These are phyloP conservation scores for Claviceps paspali DNA, from an alignment of 2,329 filamentous ascomycete genomes.

Conservation along the genomic window DNA sequence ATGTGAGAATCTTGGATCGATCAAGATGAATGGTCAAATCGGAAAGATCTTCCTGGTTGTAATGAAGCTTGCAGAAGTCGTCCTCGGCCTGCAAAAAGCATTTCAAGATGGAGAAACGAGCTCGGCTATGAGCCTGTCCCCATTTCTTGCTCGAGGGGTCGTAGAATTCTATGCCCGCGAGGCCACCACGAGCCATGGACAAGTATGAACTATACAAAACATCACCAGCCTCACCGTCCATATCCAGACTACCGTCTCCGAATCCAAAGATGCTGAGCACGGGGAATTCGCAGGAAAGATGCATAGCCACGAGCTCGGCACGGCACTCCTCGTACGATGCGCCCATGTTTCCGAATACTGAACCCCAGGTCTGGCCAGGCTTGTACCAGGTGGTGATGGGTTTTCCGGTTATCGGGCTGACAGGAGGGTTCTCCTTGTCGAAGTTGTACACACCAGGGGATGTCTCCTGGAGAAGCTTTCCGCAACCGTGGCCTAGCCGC, in stretches of 20 bases:
- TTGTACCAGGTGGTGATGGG: slow-evolving; percentile 78
- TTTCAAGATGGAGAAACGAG: slow-evolving; percentile 73
- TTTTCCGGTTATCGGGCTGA: slow-evolving; percentile 64
- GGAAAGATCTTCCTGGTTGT: slow-evolving; percentile 56
- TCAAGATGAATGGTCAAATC: slow-evolving; percentile 74
- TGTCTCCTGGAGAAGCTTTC: slow-evolving; percentile 86
- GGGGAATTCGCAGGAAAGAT: slow-evolving; percentile 72
- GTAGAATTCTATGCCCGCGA: slow-evolving; percentile 85
- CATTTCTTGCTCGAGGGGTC: slow-evolving; percentile 81
- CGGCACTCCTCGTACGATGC: slow-evolving; percentile 90
- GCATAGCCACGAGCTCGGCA: slow-evolving; percentile 89
- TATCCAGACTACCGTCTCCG: slow-evolving; percentile 58
- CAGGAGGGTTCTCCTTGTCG: slow-evolving; percentile 63
- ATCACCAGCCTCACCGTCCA: slow-evolving; percentile 65
- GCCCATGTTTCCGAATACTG: slow-evolving; percentile 76
- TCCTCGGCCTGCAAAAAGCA: slow-evolving; percentile 77
- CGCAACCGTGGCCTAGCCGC: slow-evolving; percentile 62
- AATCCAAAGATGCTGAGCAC: slow-evolving; percentile 87
- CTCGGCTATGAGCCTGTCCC: slow-evolving; percentile 87
- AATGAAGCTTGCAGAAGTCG: slow-evolving; percentile 71
- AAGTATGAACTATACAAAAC: slow-evolving; percentile 82
- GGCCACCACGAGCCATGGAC: slow-evolving; percentile 84
- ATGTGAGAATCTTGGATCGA: slow-evolving; percentile 69
- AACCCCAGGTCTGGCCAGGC: slow-evolving; percentile 87
- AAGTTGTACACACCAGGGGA: slow-evolving; percentile 76